phyloP scores from a whole-genome alignment of 192 early-diverging fungal species.

The Gryganskiella cystojenkinii region DNA sequence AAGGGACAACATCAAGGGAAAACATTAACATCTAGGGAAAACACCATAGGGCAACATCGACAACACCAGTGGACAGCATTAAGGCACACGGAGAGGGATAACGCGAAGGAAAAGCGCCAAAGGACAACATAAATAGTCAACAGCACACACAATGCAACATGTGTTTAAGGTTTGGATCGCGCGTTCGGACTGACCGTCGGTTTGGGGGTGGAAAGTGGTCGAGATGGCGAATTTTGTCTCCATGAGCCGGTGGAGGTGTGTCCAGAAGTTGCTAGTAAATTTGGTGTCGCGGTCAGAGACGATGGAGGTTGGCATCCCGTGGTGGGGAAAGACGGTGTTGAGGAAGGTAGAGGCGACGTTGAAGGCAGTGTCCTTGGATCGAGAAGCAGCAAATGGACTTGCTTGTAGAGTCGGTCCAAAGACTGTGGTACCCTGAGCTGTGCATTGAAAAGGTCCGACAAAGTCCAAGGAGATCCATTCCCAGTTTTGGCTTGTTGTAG shows the following conservation, averaged over 20 bases:
- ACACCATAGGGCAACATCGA: too few species aligned
- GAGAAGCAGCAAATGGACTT: not conserved
- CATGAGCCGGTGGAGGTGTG: conserved; percentile 24
- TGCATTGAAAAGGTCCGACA: not conserved
- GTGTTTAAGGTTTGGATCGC: conserved; percentile 19
- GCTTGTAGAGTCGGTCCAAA: not conserved
- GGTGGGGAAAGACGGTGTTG: not conserved
- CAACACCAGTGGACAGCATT: too few species aligned
- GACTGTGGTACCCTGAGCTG: not conserved
- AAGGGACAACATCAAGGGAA: too few species aligned
- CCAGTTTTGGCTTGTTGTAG: too few species aligned
- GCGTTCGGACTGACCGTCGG: conserved; percentile 47
- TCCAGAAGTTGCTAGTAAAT: conserved; percentile 58
- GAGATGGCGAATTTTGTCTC: conserved; percentile 42
- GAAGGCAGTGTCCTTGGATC: not conserved
- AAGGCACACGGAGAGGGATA: too few species aligned
- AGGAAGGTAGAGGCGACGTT: not conserved
- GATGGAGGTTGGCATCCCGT: not conserved
- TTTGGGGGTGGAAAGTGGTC: conserved; percentile 54
- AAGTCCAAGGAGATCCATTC: too few species aligned
- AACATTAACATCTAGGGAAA: too few species aligned
- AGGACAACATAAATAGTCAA: too few species aligned
- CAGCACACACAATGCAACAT: too few species aligned
- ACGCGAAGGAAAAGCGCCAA: too few species aligned
- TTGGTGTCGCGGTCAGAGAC: conserved; percentile 11